Conservation (phyloP, 495 filamentous ascomycete species). For the Parachaetomium inaequale region DNA sequence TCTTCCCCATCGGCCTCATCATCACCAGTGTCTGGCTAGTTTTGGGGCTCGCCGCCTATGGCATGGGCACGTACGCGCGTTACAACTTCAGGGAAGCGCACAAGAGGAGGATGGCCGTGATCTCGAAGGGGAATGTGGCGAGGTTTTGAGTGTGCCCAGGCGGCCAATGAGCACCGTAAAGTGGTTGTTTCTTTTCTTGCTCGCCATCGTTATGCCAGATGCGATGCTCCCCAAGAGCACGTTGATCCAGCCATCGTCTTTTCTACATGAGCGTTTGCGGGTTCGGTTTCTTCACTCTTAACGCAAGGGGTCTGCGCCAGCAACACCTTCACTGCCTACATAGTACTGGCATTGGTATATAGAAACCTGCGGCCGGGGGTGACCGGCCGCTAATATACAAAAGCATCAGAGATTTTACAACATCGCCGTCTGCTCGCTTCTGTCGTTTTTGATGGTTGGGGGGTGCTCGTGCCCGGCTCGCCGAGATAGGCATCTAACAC, state of each 20-base stretch:
- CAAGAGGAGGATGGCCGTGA: slow-evolving; percentile 48
- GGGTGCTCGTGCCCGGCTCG: no score
- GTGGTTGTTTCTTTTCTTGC: slow-evolving; percentile 1
- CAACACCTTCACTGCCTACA: not conserved
- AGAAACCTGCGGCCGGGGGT: not conserved
- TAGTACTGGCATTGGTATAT: slow-evolving; percentile 1
- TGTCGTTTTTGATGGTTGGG: no score
- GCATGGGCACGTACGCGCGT: slow-evolving; percentile 58
- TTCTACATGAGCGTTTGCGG: not conserved
- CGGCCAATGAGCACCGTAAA: not conserved
- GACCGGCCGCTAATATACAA: not conserved
- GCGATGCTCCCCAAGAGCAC: not conserved
- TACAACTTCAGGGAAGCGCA: slow-evolving; percentile 63
- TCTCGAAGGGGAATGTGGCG: slow-evolving; percentile 32
- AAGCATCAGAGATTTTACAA: not conserved
- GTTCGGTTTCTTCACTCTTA: not conserved
- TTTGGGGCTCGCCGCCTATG: slow-evolving; percentile 54
- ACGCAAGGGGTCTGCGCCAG: not conserved
- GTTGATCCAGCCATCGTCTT: not conserved
- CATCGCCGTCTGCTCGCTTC: not conserved
- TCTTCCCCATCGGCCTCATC: slow-evolving; percentile 65
- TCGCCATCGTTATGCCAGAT: slow-evolving; percentile 1
- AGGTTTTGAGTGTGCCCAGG: slow-evolving; percentile 31
- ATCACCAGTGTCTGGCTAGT: slow-evolving; percentile 61
- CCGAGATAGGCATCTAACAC: no score